phyloP scores from a whole-genome alignment of 148 eudicot species.

The Vaccinium vitisidaea region DNA sequence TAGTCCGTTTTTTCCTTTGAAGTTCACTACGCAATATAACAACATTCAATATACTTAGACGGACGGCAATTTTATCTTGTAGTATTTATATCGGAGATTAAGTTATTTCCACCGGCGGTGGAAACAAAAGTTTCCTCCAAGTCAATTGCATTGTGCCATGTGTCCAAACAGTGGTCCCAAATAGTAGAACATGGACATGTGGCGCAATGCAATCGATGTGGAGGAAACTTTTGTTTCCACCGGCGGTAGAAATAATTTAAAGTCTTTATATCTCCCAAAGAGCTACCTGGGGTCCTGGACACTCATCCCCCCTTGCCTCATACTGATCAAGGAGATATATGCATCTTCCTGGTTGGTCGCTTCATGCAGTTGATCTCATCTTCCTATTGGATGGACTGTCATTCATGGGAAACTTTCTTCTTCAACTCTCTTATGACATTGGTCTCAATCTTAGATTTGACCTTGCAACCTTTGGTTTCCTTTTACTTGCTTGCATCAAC shows the following conservation, averaged over 20 bases:
- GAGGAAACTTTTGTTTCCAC: too few relatives aligned
- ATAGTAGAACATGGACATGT: too few relatives aligned
- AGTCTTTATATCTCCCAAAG: not conserved
- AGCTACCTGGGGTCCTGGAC: not conserved
- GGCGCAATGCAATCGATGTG: too few relatives aligned
- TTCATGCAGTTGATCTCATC: not conserved
- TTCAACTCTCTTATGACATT: not conserved
- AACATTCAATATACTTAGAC: not conserved
- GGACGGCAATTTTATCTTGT: not conserved
- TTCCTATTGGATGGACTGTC: not conserved
- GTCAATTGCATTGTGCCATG: too few relatives aligned
- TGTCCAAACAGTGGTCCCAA: too few relatives aligned
- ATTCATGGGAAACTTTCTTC: not conserved
- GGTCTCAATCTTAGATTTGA: not conserved
- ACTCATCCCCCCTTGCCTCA: not conserved
- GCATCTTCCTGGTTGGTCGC: not conserved
- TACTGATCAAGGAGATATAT: not conserved
- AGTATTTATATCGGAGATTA: too few relatives aligned
- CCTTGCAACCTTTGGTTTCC: not conserved
- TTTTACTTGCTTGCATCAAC: not conserved
- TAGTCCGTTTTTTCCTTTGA: not conserved
- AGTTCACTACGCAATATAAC: not conserved
- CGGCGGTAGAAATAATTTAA: too few relatives aligned
- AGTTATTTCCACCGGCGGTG: too few relatives aligned
- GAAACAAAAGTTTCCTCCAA: too few relatives aligned